These are phyloP conservation scores for Kokia cookei DNA, from an alignment of 441 rosid species.

Conservation along the genomic window DNA sequence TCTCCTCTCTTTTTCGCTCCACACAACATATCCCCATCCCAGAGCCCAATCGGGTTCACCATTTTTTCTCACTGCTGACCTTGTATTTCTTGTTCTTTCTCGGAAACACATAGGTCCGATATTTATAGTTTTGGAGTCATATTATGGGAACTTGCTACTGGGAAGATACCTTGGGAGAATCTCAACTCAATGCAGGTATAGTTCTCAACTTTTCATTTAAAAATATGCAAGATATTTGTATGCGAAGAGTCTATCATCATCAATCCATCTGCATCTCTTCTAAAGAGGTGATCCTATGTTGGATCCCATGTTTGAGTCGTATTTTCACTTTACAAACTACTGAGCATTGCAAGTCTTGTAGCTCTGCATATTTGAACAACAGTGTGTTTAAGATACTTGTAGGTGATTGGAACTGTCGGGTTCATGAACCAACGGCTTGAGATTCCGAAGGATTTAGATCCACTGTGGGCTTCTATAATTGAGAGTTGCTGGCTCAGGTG, in stretches of 20 bases:
- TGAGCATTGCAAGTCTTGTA: neutral
- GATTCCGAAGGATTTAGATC: slow-evolving; percentile 73
- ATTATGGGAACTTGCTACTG: slow-evolving; percentile 92
- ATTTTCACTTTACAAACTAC: neutral
- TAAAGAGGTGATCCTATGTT: neutral
- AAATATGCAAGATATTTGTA: neutral
- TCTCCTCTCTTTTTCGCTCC: neutral
- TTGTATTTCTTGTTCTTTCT: slow-evolving; percentile 11
- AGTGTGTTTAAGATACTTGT: slow-evolving; percentile 24
- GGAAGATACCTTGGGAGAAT: slow-evolving; percentile 95
- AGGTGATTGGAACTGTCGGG: slow-evolving; percentile 97
- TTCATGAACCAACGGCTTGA: slow-evolving; percentile 87
- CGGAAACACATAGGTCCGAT: slow-evolving; percentile 58
- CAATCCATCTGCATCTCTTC: neutral
- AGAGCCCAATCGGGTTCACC: neutral
- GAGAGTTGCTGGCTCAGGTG: slow-evolving; percentile 94
- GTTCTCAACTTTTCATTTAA: slow-evolving; percentile 3
- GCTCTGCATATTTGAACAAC: slow-evolving; percentile 14
- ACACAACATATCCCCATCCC: neutral
- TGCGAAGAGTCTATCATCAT: neutral
- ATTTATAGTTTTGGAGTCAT: slow-evolving; percentile 87
- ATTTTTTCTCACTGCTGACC: neutral
- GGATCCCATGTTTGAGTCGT: neutral
- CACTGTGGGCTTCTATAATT: slow-evolving; percentile 69
- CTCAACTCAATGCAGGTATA: slow-evolving; percentile 93